Evolutionary conservation across 306 rosid species (phyloP), one percentile per base, ranked within the genome.

Genomic region (Phaseolus lunatus): DNA sequence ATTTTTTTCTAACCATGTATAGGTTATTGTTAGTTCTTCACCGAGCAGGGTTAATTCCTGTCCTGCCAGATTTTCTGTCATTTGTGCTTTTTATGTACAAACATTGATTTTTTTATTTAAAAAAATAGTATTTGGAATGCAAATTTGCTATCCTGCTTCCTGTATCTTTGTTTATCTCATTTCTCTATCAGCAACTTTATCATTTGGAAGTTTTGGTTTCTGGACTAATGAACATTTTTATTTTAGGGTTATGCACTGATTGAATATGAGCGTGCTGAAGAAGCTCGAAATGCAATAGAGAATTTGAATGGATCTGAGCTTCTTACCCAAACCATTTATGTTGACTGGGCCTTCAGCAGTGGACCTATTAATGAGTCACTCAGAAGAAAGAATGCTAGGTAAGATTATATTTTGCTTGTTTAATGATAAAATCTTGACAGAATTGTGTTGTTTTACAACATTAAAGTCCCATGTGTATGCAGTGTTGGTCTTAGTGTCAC

Each of bases 301-400:
- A 85, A 84, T 59, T 82, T 95, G 97, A 91, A 95, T 77, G 99
- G 97, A 33, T 81, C 92, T 79, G 91, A 81, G 70, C 86, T 95
- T 61, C 97, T 95, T 48, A 87, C 92, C 7, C 97, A 92, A 83
- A 84, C 81, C 62, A 69, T 95, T 67, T 80, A 35, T 49, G 99
- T 92, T 67, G 99, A 95, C 70, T 95, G 99, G 99, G 97, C 99
- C 57, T 95, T 95, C 82, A 95, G 96, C 87, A 91, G 91, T 78
- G 97, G 99, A 80, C 93, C 97, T 81, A 85, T 93, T 61, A 92
- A 90, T 59, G 97, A 91, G 59, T 54, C 96, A 4, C 58, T 82
- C 62, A 86, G 85, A 83, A 92, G 93, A 85, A 94, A 89, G 88
- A 95, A 89, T 68, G 71, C 82, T 7, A 95, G 99, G 99, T 95